Conservation (phyloP, 1,284 basidiomycete species). For the Trichosporon sp. region DNA sequence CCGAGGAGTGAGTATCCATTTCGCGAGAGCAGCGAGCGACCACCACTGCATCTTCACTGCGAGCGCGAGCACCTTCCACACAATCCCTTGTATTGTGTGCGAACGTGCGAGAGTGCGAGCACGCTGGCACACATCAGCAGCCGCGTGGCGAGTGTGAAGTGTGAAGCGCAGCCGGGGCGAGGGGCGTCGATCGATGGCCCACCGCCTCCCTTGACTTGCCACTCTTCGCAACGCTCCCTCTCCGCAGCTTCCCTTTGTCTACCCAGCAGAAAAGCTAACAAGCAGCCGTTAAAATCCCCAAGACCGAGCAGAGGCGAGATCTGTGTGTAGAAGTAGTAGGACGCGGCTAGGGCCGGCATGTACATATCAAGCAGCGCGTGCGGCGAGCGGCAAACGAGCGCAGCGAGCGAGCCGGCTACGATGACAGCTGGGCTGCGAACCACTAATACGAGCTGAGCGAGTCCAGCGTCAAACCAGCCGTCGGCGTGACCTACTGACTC, state of each 20-base stretch:
- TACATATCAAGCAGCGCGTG: slow-evolving; percentile 1
- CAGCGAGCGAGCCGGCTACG: no score
- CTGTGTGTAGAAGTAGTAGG: slow-evolving; percentile 19
- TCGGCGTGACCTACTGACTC: no score
- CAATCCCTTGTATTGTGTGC: neutral
- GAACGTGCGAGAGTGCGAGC: neutral
- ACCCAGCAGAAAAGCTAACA: neutral
- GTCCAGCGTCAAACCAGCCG: no score
- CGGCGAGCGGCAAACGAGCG: neutral
- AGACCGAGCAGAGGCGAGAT: neutral
- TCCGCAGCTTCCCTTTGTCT: neutral
- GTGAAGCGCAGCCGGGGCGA: neutral
- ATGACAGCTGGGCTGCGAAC: no score
- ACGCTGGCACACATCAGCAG: no score
- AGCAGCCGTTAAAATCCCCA: slow-evolving; percentile 1
- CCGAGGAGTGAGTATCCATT: slow-evolving; percentile 57
- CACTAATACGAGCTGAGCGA: no score
- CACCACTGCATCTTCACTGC: no score
- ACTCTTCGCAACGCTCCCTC: neutral
- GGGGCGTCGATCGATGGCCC: neutral
- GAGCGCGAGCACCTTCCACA: neutral
- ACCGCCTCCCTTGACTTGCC: neutral
- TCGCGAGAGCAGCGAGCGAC: neutral
- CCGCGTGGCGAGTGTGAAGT: neutral
- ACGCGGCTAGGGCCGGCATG: neutral